phyloP scores from a whole-genome alignment of 345 rosid species.

The Geranium rotundifolium region DNA sequence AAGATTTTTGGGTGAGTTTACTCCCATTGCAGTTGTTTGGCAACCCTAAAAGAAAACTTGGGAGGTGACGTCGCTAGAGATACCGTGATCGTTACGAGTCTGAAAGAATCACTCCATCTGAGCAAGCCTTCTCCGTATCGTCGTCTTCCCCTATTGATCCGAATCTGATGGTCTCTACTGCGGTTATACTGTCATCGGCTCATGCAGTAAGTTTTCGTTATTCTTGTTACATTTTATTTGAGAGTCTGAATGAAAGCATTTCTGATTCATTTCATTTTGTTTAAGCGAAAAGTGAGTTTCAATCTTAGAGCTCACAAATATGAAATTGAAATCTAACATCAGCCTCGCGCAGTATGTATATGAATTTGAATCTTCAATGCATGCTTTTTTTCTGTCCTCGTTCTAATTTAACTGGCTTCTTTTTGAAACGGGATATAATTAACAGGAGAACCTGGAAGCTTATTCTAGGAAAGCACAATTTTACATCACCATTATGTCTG shows the following conservation, averaged over 20 bases:
- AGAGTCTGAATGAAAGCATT: slow-evolving; percentile 2
- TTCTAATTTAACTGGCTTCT: slow-evolving; percentile 8
- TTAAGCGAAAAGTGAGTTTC: slow-evolving; percentile 98
- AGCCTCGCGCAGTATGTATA: slow-evolving; percentile 82
- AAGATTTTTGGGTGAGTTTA: no score
- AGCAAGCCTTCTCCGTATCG: no score
- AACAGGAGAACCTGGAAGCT: slow-evolving; percentile 93
- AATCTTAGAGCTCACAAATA: slow-evolving; percentile 94
- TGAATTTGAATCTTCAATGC: slow-evolving; percentile 2
- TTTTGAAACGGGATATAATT: slow-evolving; percentile 7
- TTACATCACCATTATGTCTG: slow-evolving; percentile 65
- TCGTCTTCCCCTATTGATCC: no score
- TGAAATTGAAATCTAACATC: slow-evolving; percentile 92
- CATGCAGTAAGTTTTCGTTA: no score
- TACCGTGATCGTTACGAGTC: no score
- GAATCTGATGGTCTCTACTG: no score
- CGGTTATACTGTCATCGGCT: no score
- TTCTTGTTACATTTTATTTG: no score
- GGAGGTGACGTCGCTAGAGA: no score
- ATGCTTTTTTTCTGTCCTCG: neutral
- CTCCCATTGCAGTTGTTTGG: no score
- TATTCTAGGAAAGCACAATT: slow-evolving; percentile 90
- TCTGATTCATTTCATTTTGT: slow-evolving; percentile 14
- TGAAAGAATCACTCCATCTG: no score
- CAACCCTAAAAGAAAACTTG: no score